Conservation (phyloP, 148 eudicot species). For the Silene uniflora region DNA sequence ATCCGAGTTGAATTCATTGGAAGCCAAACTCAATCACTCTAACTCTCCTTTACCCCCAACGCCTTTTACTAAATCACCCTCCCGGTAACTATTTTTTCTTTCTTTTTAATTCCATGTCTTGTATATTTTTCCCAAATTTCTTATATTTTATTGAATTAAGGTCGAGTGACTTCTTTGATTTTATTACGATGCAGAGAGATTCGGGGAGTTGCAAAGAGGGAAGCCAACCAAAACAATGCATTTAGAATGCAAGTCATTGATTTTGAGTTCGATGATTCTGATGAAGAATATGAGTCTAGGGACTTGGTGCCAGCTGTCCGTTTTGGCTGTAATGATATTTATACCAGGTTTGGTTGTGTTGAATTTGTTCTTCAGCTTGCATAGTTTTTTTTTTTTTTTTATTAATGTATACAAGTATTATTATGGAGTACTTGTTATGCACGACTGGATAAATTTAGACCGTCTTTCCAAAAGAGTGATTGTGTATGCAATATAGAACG, state of each 20-base stretch:
- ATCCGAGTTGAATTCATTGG: slow-evolving; percentile 52
- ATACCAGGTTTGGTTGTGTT: slow-evolving; percentile 59
- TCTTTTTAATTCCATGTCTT: neutral
- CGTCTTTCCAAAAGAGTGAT: neutral
- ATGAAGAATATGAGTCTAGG: slow-evolving; percentile 34
- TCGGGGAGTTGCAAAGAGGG: slow-evolving; percentile 26
- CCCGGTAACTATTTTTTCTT: slow-evolving; percentile 25
- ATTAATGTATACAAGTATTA: neutral
- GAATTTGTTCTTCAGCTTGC: slow-evolving; percentile 4
- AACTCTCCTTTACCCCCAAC: slow-evolving; percentile 29
- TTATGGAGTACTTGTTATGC: neutral
- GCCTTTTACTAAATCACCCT: slow-evolving; percentile 40
- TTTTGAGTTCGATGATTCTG: slow-evolving; percentile 41
- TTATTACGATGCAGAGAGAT: slow-evolving; percentile 33
- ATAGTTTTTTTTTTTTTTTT: neutral
- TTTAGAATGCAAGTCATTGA: slow-evolving; percentile 63
- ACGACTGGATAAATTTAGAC: neutral
- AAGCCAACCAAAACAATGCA: slow-evolving; percentile 24
- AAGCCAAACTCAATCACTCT: slow-evolving; percentile 36
- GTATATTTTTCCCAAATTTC: neutral
- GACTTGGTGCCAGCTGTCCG: slow-evolving; percentile 39
- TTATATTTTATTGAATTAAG: neutral
- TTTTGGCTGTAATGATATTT: slow-evolving; percentile 47
- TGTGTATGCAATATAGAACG: neutral
- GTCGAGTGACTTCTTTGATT: neutral